Evolutionary conservation across 345 rosid genomes (phyloP), one percentile per base, ranked within the genome.

Genomic region (Tarenaya hassleriana): DNA sequence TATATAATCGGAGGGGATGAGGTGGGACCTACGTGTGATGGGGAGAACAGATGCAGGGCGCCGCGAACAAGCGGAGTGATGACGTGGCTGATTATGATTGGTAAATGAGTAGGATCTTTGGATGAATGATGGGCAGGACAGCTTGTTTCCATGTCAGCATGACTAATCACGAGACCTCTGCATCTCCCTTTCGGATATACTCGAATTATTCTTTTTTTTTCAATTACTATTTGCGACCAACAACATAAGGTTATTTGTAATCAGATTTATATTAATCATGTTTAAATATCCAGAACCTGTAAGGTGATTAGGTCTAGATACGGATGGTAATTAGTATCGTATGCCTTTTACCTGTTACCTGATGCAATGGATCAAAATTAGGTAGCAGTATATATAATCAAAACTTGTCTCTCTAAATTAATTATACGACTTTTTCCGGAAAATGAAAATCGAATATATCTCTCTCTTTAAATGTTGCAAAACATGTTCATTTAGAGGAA

Each of bases 21-120:
- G 10, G 37, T 55, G 65, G 77, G 67, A 37, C 73, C 74, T 41
- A 45, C 10, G 10, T 38, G 54, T 37, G 41, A 47, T 55, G 67
- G 63, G 1, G 55, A 51, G 61, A 75, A 77, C 90, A 57, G 70
- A 66, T 64, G 69, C 90, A 46, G 58, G 70, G 37, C 75, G 77
- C 94, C 68, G 86, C 88, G 75, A 21, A 62, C 35, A 16, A 58
- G 35, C 34, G 43, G 50, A 10, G 35, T 31, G 20, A 34, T 37
- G 33, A 73, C 42, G 72, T 74, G 95, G 73, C 58, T 9, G 1
- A 1, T 3, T 1, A 0, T 52, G 7, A 32, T 69, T 69, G 74
- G 74, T 34, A 0, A 3, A 27, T 3, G 33, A 47, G 55, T 16
- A 8, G 14, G 41, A 47, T 16, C 8, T 17, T n/a, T 3, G 43